Evolutionary conservation across 2,329 filamentous ascomycete genomes (phyloP), one percentile per base, ranked within the genome.

Genomic region (Fusarium begoniae): DNA sequence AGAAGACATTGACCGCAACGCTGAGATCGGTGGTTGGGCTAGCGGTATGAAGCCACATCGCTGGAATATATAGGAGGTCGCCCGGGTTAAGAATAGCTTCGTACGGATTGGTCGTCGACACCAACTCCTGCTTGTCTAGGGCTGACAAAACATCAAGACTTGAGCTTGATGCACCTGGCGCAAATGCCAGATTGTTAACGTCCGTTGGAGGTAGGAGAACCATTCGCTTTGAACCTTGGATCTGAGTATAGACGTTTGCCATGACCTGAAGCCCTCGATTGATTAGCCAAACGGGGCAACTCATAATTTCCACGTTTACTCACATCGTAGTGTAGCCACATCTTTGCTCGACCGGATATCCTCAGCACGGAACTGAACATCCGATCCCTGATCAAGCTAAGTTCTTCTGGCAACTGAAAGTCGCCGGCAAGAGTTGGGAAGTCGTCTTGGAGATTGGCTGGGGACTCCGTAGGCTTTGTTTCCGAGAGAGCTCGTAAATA

Each of bases 301-400:
- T 56, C 37, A 26, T 54, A 38, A 26, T 41, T 17, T 60, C 41
- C 45, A 56, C 43, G 28, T 35, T n/a, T 47, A 81, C 86, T 82
- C 80, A 92, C 91, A 82, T 97, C 94, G 84, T 96, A 97, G 82
- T 97, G 94, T 38, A 97, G 86, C 95, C 95, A 98, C 89, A 98
- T 93, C 45, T 91, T 92, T 17, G 96, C 93, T 4, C 90, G 90
- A 2, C 94, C 94, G 8, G 93, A 96, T 68, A 97, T 91, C 26
- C 94, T 89, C 30, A 97, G 83, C 0, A 95, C 91, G 6, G 93
- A 95, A 80, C 92, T 96, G 79, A 97, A 94, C 8, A 89, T 82
- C 70, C 90, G 90, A n/a, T 91, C 84, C 10, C 79, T 79, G 8
- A 94, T 90, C 40, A 88, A 83, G 0, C 81, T 81, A 15, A 97